These are phyloP conservation scores for Tolypocladium pustulatum DNA, from an alignment of 2,329 filamentous ascomycete species.

Conservation along the genomic window DNA sequence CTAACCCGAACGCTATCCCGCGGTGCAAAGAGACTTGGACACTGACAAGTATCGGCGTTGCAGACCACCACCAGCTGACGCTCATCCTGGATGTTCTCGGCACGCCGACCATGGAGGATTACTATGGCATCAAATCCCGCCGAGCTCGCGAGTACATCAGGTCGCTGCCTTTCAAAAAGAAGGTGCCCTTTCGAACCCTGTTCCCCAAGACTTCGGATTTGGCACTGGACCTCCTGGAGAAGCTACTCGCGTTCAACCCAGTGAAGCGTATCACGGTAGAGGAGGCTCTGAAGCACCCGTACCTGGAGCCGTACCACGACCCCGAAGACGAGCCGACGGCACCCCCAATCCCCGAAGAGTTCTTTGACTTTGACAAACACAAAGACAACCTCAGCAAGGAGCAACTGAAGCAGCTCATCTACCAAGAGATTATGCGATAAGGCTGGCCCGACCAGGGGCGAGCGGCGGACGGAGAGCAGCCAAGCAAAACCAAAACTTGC, in stretches of 20 bases:
- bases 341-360: slow-evolving; percentile 93
- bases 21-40: not conserved
- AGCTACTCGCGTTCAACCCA: slow-evolving; percentile 93
- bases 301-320: slow-evolving; percentile 97
- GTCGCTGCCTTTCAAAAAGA: slow-evolving; percentile 98
- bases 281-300: slow-evolving; percentile 93
- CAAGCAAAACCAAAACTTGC: not conserved
- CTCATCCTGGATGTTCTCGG: slow-evolving; percentile 95
- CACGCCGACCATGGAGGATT: slow-evolving; percentile 98
- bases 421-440: slow-evolving; percentile 81
- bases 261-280: slow-evolving; percentile 98
- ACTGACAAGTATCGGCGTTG: not conserved
- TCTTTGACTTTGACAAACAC: slow-evolving; percentile 99
- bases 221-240: slow-evolving; percentile 87
- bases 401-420: slow-evolving; percentile 94
- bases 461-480: not conserved
- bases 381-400: slow-evolving; percentile 98
- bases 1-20: not conserved
- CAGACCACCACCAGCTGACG: slow-evolving; percentile 95
- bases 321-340: slow-evolving; percentile 97
- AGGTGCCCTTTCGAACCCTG: slow-evolving; percentile 92
- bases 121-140: slow-evolving; percentile 98
- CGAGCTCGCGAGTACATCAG: slow-evolving; percentile 97
- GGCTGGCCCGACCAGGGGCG: not conserved
- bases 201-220: slow-evolving; percentile 99